phyloP scores from a whole-genome alignment of 495 filamentous ascomycete species.

The Aeminium ludgeri region DNA sequence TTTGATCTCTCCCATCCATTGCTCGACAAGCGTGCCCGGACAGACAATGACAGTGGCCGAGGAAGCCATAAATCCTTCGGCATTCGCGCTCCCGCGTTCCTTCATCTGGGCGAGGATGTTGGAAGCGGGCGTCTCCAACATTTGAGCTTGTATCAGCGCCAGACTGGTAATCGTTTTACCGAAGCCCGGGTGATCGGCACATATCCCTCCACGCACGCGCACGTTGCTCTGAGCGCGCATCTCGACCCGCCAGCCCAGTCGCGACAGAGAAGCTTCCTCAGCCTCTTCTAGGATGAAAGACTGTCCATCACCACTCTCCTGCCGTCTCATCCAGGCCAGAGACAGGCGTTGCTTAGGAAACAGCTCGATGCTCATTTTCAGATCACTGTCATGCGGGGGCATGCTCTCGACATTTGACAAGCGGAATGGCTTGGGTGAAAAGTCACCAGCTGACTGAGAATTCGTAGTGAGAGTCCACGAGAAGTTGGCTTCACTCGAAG shows the following conservation, averaged over 20 bases:
- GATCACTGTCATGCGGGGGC: constrained; percentile 21
- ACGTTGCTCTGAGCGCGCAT: constrained; percentile 33
- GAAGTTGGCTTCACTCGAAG: neutral
- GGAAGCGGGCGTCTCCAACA: constrained; percentile 4
- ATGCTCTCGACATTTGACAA: neutral
- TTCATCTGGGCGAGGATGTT: constrained; percentile 5
- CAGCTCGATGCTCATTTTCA: constrained; percentile 26
- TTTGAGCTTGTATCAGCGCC: constrained; percentile 41
- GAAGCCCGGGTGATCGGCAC: constrained; percentile 64
- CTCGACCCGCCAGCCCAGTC: constrained; percentile 45
- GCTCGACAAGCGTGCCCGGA: constrained; percentile 42
- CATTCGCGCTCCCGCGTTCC: constrained; percentile 1
- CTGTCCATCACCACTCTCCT: constrained; percentile 32
- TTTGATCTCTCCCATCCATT: constrained; percentile 47
- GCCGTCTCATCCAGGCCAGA: constrained; percentile 47
- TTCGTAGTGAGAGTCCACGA: constrained; percentile 24
- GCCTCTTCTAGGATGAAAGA: constrained; percentile 48
- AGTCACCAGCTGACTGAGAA: neutral
- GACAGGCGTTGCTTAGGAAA: constrained; percentile 43
- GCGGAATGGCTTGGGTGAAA: neutral
- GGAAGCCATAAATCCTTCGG: constrained; percentile 26
- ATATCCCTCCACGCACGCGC: constrained; percentile 45
- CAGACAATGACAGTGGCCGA: constrained; percentile 56
- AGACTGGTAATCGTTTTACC: constrained; percentile 68
- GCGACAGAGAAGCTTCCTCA: constrained; percentile 44